phyloP scores from a whole-genome alignment of 2,329 filamentous ascomycete species.

The Teratosphaeria pseudoeucalypti region DNA sequence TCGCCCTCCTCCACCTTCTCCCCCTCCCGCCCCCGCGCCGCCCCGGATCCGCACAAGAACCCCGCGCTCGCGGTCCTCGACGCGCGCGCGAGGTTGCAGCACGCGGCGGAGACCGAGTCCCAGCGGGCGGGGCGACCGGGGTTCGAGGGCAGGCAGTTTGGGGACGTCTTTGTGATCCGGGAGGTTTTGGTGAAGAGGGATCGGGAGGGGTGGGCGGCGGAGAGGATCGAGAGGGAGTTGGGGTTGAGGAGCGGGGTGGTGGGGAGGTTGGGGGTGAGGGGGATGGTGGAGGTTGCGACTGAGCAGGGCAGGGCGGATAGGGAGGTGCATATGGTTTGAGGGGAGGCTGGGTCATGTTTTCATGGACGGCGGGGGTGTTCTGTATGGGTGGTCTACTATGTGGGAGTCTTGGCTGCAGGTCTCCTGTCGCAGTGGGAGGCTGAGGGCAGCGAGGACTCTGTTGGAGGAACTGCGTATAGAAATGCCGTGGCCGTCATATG shows the following conservation, averaged over 20 bases:
- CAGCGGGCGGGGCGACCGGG: conserved; percentile 33
- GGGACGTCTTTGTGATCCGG: conserved; percentile 35
- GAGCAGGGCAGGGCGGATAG: conserved; percentile 21
- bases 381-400: too few species aligned
- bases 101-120: conserved; percentile 45
- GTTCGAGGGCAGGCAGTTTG: conserved; percentile 32
- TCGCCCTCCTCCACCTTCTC: conserved; percentile 45
- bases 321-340: conserved; percentile 23
- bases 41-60: conserved; percentile 34
- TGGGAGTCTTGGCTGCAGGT: too few species aligned
- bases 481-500: too few species aligned
- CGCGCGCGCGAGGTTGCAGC: conserved; percentile 40
- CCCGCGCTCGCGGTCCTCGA: conserved; percentile 45
- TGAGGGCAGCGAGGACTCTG: too few species aligned
- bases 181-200: conserved; percentile 25
- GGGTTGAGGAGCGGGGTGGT: conserved; percentile 27
- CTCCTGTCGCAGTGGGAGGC: too few species aligned
- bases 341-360: not conserved
- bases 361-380: too few species aligned
- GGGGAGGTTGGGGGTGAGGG: conserved; percentile 19
- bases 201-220: conserved; percentile 14
- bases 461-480: too few species aligned
- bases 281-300: conserved; percentile 21
- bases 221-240: conserved; percentile 24
- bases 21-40: conserved; percentile 17